Conservation (phyloP, 257 asterid species). For the Solanum piurae region DNA sequence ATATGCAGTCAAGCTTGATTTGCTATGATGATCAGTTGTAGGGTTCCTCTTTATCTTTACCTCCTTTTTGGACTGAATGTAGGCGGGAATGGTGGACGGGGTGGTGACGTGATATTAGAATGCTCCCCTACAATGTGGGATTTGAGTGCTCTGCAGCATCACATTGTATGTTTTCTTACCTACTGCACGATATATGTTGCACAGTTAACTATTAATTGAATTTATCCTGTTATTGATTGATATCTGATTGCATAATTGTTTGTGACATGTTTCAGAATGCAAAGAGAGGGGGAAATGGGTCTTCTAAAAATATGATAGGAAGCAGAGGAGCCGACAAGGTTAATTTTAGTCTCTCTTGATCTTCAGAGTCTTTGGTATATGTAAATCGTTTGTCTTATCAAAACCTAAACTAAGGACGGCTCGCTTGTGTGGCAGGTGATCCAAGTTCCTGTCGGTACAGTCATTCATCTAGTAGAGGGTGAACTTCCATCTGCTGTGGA, state of each 20-base stretch:
- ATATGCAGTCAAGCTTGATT: not conserved
- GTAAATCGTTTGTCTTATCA: not conserved
- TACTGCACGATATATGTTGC: not conserved
- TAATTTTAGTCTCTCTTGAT: conserved; percentile 4
- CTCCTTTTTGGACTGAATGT: not conserved
- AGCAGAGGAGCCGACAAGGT: conserved; percentile 92
- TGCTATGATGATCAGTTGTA: not conserved
- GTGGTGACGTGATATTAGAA: conserved; percentile 89
- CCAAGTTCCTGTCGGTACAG: conserved; percentile 86
- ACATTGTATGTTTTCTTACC: conserved; percentile 41
- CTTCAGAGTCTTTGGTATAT: not conserved
- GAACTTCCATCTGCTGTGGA: conserved; percentile 68
- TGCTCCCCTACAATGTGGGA: conserved; percentile 79
- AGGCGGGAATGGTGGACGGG: conserved; percentile 97
- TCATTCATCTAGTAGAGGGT: conserved; percentile 69
- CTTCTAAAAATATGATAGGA: conserved; percentile 84
- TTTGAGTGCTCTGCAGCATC: conserved; percentile 88
- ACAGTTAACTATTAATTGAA: not conserved
- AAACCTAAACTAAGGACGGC: not conserved
- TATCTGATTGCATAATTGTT: not conserved
- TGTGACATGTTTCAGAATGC: conserved; percentile 47
- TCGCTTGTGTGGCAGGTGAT: conserved; percentile 43
- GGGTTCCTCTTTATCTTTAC: not conserved
- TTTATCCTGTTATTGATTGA: not conserved
- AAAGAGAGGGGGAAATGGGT: conserved; percentile 82